Evolutionary conservation across 768 basidiomycete genomes (phyloP).

Genomic region (Galerina sulciceps): DNA sequence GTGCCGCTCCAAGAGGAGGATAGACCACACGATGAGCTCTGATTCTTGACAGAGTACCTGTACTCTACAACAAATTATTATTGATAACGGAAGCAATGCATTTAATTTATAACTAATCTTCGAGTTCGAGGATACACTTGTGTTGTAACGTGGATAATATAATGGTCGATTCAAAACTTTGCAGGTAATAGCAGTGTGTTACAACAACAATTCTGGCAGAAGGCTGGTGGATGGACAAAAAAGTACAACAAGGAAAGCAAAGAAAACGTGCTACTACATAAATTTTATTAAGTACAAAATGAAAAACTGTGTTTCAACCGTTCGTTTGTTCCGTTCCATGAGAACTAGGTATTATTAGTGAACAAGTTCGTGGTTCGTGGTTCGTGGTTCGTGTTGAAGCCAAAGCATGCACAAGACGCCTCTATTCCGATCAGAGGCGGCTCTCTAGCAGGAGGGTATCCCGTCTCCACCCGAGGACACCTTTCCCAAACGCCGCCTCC

Average conservation of each 20-base stretch:
- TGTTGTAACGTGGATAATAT: no score
- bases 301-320: background rate
- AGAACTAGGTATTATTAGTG: background rate
- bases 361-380: no score
- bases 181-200: background rate
- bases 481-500: slow-evolving; percentile 81
- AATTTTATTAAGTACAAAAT: background rate
- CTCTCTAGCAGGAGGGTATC: slow-evolving; percentile 43
- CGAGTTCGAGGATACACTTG: no score
- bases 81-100: slow-evolving; percentile 13
- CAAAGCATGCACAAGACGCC: no score
- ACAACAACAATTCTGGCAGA: background rate
- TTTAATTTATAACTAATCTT: slow-evolving; percentile 1
- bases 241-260: slow-evolving; percentile 2
- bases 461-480: slow-evolving; percentile 66
- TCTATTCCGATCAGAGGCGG: slow-evolving; percentile 22
- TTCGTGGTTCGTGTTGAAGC: no score
- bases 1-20: slow-evolving; percentile 15
- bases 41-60: slow-evolving; percentile 4
- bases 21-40: slow-evolving; percentile 27
- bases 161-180: background rate
- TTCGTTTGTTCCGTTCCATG: background rate
- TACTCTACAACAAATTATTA: slow-evolving; percentile 6
- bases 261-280: background rate
- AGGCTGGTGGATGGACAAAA: background rate